Conservation (phyloP, 495 filamentous ascomycete genomes). For the Aspergillus bertholletiae region DNA sequence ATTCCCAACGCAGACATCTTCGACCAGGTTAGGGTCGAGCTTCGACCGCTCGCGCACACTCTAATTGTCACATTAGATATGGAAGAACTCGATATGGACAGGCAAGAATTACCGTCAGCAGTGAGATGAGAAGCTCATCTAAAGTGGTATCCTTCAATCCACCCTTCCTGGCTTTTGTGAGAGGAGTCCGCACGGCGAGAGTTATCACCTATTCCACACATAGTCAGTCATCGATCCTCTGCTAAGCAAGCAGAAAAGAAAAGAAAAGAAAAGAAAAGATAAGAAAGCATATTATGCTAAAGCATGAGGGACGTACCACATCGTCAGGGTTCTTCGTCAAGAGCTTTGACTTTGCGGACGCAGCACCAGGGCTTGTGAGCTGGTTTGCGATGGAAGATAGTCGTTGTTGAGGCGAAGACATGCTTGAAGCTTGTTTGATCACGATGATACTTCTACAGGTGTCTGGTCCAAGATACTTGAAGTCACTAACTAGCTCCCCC, state of each 20-base stretch:
- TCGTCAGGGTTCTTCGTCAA: slow-evolving; percentile 42
- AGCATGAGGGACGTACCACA: slow-evolving; percentile 27
- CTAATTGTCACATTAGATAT: slow-evolving; percentile 17
- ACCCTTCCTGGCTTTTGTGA: slow-evolving; percentile 77
- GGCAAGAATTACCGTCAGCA: slow-evolving; percentile 59
- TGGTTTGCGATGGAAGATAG: slow-evolving; percentile 40
- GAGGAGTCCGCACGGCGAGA: slow-evolving; percentile 71
- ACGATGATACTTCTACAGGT: background rate
- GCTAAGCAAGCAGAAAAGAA: no score
- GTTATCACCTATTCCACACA: slow-evolving; percentile 66
- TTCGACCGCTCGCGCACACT: slow-evolving; percentile 66
- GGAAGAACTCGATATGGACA: background rate
- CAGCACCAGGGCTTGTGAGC: slow-evolving; percentile 26
- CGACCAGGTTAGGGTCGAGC: slow-evolving; percentile 78
- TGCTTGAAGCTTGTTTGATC: slow-evolving; percentile 4
- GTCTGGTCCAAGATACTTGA: background rate
- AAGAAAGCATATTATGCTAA: background rate
- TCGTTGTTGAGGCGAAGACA: slow-evolving; percentile 44
- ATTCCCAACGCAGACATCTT: slow-evolving; percentile 92
- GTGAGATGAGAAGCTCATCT: slow-evolving; percentile 74
- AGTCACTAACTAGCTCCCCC: background rate
- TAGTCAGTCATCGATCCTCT: background rate
- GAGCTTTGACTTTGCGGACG: slow-evolving; percentile 30
- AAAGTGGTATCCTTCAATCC: slow-evolving; percentile 89
- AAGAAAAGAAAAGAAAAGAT: no score